These are phyloP conservation scores for Acacia pycnantha DNA, from an alignment of 331 rosid species.

Conservation along the genomic window DNA sequence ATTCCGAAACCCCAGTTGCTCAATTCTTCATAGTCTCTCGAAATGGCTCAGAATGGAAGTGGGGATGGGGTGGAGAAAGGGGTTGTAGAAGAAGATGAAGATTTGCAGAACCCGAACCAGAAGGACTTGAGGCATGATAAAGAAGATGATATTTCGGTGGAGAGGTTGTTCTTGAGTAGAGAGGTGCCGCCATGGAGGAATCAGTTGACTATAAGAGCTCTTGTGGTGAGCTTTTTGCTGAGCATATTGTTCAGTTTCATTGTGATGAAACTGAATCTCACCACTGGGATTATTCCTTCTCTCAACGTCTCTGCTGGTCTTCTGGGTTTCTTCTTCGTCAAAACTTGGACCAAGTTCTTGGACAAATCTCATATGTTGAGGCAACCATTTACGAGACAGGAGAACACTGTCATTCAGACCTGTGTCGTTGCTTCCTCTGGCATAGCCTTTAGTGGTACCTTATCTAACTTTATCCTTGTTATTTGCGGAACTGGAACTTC, in stretches of 20 bases:
- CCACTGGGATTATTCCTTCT: slow-evolving; percentile 70
- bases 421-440: slow-evolving; percentile 85
- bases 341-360: slow-evolving; percentile 61
- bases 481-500: neutral
- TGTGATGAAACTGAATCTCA: slow-evolving; percentile 77
- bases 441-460: slow-evolving; percentile 62
- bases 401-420: slow-evolving; percentile 80
- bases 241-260: slow-evolving; percentile 66
- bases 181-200: slow-evolving; percentile 65
- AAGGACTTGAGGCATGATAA: neutral
- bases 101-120: neutral
- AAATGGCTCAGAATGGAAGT: slow-evolving; percentile 35
- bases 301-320: slow-evolving; percentile 83
- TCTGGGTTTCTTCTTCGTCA: slow-evolving; percentile 70
- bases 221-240: slow-evolving; percentile 53
- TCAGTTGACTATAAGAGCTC: slow-evolving; percentile 67
- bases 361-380: slow-evolving; percentile 36
- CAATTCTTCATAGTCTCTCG: neutral
- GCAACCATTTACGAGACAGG: slow-evolving; percentile 73
- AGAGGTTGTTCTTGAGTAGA: slow-evolving; percentile 49
- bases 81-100: slow-evolving; percentile 17
- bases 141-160: slow-evolving; percentile 43
- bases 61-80: slow-evolving; percentile 24
- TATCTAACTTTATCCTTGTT: neutral
- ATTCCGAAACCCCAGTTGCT: slow-evolving; percentile 13